Base-by-base conservation (phyloP, 495 filamentous ascomycete genomes). In the Hapsidospora chrysogenum region DNA sequence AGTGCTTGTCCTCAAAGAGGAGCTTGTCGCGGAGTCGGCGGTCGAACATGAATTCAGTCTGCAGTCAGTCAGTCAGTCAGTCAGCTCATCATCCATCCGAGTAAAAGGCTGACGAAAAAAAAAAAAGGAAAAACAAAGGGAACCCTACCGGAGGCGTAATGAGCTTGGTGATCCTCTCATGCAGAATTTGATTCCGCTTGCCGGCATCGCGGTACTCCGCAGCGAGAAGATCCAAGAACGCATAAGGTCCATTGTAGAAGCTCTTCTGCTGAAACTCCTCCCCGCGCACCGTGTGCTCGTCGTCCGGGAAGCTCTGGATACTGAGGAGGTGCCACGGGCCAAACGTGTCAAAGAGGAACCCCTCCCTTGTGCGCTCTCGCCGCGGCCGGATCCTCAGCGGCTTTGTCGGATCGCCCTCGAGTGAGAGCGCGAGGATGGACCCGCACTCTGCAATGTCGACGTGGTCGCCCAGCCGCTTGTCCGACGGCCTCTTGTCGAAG, bases 1-100 rank as follows among this genome's bases (percentile, higher is more conserved):
- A 72, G 16, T 58, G 35, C 13, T 52, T 42, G 44, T 72, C 68
- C 44, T 74, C 69, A 46, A 74, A 74, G 6, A 72, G 52, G 17
- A 72, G 56, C 39, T 52, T 56, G 44, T 74, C 67, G 17, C 69
- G 54, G 11, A 63, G 47, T 10, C 45, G 45, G 15, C 43, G 38
- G 37, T 64, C 46, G 52, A 72, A 74, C 56, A 74, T 68, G 48
- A 73, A 74, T 6, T 62, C 53, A 9, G 57, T 49, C 47, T 59
- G 19, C 7, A 8, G 11, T 21, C 8, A n/a, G n/a, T 26, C n/a
- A n/a, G n/a, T n/a, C n/a, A n/a, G n/a, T 26, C n/a, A 26, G 23
- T 26, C 23, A 26, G 7, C n/a, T 26, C n/a, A 26, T 26, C 23
- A 26, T n/a, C 7, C 7, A 7, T 26, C 23, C 23, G n/a, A n/a